phyloP scores from a whole-genome alignment of 306 rosid species.

The Dryas drummondii region DNA sequence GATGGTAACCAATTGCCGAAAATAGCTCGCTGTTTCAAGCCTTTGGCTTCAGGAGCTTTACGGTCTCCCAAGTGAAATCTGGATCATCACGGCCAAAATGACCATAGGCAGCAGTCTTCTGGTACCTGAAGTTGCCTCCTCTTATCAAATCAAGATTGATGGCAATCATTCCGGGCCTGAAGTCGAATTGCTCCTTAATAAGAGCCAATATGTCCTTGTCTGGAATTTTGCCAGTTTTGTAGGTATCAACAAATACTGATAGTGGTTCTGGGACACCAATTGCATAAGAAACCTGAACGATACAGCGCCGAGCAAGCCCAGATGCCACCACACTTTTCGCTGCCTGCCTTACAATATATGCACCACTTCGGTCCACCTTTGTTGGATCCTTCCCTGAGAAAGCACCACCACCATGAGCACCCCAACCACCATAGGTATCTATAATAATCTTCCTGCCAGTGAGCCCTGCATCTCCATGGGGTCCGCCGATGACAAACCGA shows the following conservation, averaged over 20 bases:
- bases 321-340: constrained; percentile 83
- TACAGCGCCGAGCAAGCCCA: constrained; percentile 69
- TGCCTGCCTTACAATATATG: constrained; percentile 75
- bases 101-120: constrained; percentile 81
- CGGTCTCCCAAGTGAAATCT: constrained; percentile 79
- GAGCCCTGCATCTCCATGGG: constrained; percentile 86
- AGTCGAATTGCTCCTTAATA: constrained; percentile 68
- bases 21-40: constrained; percentile 40
- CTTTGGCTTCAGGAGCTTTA: constrained; percentile 64
- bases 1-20: constrained; percentile 32
- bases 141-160: constrained; percentile 64
- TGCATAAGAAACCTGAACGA: constrained; percentile 85
- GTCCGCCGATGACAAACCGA: constrained; percentile 79
- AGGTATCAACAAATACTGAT: constrained; percentile 64
- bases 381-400: constrained; percentile 86
- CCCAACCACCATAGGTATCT: constrained; percentile 83
- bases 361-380: constrained; percentile 79
- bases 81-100: constrained; percentile 80
- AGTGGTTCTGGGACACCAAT: constrained; percentile 78
- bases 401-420: constrained; percentile 91
- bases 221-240: constrained; percentile 65
- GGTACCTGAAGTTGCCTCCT: constrained; percentile 77
- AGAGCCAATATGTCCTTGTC: constrained; percentile 59
- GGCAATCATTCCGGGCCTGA: constrained; percentile 80
- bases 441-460: constrained; percentile 82